phyloP scores from a whole-genome alignment of 1,284 basidiomycete genomes.

The Sporisorium graminicola region DNA sequence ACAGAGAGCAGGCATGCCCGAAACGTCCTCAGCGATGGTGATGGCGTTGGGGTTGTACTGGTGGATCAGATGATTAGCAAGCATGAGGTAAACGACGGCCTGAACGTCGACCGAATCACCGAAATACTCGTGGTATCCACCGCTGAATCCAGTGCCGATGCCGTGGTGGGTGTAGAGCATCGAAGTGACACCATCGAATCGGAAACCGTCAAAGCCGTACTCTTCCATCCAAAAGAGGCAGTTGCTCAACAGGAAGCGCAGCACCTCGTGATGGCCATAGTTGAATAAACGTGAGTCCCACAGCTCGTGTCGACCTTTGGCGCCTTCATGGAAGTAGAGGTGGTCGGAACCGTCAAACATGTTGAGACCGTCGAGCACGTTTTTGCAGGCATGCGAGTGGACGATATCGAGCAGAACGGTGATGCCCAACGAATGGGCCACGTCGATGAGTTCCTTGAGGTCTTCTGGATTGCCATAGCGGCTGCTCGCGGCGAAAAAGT shows the following conservation, averaged over 20 bases:
- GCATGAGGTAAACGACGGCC: constrained; percentile 94
- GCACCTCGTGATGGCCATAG: constrained; percentile 91
- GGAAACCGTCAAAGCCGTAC: constrained; percentile 95
- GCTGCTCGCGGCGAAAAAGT: constrained; percentile 96
- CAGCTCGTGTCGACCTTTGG: constrained; percentile 89
- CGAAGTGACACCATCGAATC: constrained; percentile 97
- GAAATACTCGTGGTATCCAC: constrained; percentile 98
- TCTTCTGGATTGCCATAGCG: constrained; percentile 90
- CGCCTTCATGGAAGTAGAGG: constrained; percentile 94
- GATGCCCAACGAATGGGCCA: constrained; percentile 90
- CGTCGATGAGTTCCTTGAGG: constrained; percentile 93
- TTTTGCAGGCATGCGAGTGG: constrained; percentile 98
- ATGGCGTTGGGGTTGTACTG: constrained; percentile 81
- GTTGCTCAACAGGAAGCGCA: constrained; percentile 94
- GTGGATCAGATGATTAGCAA: constrained; percentile 93
- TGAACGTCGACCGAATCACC: constrained; percentile 86
- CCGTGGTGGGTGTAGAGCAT: constrained; percentile 99
- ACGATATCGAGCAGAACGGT: constrained; percentile 95
- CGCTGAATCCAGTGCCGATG: constrained; percentile 96
- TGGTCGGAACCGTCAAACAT: constrained; percentile 96
- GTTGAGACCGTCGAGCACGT: constrained; percentile 94
- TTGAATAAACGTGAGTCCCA: constrained; percentile 94
- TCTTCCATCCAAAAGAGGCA: constrained; percentile 95
- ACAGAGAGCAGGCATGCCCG: constrained; percentile 96
- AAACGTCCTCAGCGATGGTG: constrained; percentile 97